Conservation (phyloP, 805 yeast species). For the Saccharomycopsis fermentans region DNA sequence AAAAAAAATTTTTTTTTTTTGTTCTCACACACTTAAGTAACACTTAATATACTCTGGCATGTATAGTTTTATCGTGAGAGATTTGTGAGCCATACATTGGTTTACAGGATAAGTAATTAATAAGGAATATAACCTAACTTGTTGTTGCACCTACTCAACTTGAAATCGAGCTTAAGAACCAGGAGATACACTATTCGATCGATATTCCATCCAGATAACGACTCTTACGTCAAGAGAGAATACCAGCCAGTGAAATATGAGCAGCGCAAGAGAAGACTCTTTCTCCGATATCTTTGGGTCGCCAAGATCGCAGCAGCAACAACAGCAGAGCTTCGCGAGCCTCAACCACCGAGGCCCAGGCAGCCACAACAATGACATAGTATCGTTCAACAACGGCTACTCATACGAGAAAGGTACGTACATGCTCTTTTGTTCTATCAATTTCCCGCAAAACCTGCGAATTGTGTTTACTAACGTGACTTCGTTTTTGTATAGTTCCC, state of each 20-base stretch:
- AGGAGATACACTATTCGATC: too few relatives aligned
- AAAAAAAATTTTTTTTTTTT: not conserved
- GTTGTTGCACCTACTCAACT: not conserved
- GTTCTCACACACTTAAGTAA: not conserved
- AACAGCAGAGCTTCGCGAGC: not conserved
- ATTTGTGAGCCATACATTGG: not conserved
- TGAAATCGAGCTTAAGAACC: too few relatives aligned
- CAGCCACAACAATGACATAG: not conserved
- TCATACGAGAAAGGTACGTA: not conserved
- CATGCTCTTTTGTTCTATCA: not conserved
- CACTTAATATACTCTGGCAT: not conserved
- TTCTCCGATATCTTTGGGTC: constrained; percentile 1
- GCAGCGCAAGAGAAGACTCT: not conserved
- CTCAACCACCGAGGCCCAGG: not conserved
- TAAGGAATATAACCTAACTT: not conserved
- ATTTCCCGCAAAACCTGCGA: not conserved
- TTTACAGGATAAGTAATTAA: not conserved
- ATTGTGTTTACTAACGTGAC: not conserved
- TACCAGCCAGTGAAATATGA: not conserved
- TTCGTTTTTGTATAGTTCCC: not conserved
- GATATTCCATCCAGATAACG: too few relatives aligned
- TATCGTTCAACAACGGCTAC: not conserved
- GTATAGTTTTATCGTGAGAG: not conserved
- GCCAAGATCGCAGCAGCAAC: not conserved
- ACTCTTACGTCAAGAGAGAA: not conserved